A percentile compares a stretch with the other conserved stretches of the same genome.
phyloP scores from a whole-genome alignment of 768 basidiomycete species.

The Lactarius sp. region DNA sequence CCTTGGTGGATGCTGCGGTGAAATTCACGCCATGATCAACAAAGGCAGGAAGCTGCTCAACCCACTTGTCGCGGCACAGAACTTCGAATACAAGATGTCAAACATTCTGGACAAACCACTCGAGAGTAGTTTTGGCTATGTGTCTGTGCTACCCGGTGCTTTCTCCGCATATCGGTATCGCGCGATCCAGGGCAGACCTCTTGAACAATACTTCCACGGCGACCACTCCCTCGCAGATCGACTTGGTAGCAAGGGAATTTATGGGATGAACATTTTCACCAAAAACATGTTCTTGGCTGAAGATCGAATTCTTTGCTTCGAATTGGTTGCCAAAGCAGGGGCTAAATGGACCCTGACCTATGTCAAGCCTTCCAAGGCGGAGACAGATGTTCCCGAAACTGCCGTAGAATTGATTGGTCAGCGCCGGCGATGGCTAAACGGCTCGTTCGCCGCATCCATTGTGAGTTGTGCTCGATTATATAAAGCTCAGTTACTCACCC shows the following conservation, averaged over 20 bases:
- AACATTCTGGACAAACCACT: slow-evolving; percentile 95
- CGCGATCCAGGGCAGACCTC: slow-evolving; percentile 84
- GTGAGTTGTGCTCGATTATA: slow-evolving; percentile 36
- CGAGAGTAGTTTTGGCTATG: slow-evolving; percentile 94
- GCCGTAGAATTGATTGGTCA: slow-evolving; percentile 92
- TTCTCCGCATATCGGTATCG: slow-evolving; percentile 94
- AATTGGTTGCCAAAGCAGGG: slow-evolving; percentile 85
- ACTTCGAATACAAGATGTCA: slow-evolving; percentile 98
- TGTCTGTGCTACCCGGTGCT: slow-evolving; percentile 91
- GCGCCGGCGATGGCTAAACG: slow-evolving; percentile 94
- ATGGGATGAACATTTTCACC: slow-evolving; percentile 96
- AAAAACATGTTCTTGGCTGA: slow-evolving; percentile 92
- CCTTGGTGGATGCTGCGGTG: slow-evolving; percentile 86
- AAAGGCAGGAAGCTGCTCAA: slow-evolving; percentile 89
- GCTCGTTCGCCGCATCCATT: slow-evolving; percentile 89
- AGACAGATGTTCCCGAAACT: slow-evolving; percentile 91
- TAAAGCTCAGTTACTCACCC: slow-evolving; percentile 4
- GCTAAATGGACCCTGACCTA: slow-evolving; percentile 88
- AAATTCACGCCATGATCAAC: slow-evolving; percentile 96
- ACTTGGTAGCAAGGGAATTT: slow-evolving; percentile 87
- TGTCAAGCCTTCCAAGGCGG: slow-evolving; percentile 94
- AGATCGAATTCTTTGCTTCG: slow-evolving; percentile 97
- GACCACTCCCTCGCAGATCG: slow-evolving; percentile 89
- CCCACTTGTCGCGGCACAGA: slow-evolving; percentile 90
- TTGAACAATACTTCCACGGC: slow-evolving; percentile 83